Conservation (phyloP, 805 yeast genomes). For the Pachysolen tannophilus region DNA sequence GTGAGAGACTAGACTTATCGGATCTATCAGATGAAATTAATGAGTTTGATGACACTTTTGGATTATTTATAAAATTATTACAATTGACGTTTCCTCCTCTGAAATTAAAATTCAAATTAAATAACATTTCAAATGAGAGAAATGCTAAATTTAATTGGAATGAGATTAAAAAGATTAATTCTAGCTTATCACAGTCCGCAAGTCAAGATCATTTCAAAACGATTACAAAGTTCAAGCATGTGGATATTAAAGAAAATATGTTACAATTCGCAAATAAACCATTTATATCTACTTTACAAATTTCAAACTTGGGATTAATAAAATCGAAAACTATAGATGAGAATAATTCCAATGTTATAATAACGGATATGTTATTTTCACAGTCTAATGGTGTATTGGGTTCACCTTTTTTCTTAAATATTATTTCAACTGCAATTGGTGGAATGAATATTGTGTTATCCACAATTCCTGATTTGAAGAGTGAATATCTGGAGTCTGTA, state of each 20-base stretch:
- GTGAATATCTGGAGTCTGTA: too few relatives aligned
- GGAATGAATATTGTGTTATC: conserved; percentile 6
- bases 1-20: background rate
- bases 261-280: background rate
- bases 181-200: background rate
- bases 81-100: background rate
- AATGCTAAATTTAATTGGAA: conserved; percentile 1
- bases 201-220: background rate
- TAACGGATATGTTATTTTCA: conserved; percentile 4
- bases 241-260: conserved; percentile 1
- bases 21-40: background rate
- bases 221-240: conserved; percentile 5
- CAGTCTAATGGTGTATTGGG: conserved; percentile 3
- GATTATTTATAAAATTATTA: background rate
- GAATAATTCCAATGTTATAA: background rate
- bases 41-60: conserved; percentile 3
- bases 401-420: background rate
- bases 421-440: conserved; percentile 1
- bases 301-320: conserved; percentile 5
- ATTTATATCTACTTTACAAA: background rate
- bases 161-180: background rate
- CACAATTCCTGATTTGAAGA: too few relatives aligned
- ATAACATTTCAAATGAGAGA: background rate
- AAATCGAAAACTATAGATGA: background rate
- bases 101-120: background rate